Base-by-base conservation (phyloP, 2,329 filamentous ascomycete genomes). In the Zymoseptoria crescenta region DNA sequence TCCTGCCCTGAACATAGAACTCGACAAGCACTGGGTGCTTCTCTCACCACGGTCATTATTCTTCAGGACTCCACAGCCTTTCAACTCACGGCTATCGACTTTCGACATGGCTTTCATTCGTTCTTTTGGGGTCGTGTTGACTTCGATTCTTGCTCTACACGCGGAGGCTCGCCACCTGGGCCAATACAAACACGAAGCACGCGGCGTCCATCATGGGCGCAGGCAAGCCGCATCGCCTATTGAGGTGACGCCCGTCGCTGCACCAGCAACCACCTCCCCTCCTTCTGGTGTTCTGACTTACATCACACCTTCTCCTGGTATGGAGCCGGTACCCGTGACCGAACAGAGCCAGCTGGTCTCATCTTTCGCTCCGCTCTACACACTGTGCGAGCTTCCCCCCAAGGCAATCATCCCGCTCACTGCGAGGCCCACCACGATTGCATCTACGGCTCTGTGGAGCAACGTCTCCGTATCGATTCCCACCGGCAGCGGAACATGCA, bases 311-410 rank as follows among this genome's bases (percentile, higher is more conserved):
- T 78, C 75, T 9, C 75, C 75, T 2, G 73, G 73, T 55, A 76
- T 75, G n/a, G 65, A 69, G 16, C 72, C 74, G 0, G 65, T 78
- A 1, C 68, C 75, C 13, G 68, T 78, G 8, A 77, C 75, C 1
- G 59, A 69, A 28, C 73, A 77, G 60, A 77, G 75, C 64, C 76
- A 78, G 62, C 67, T 77, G 8, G 69, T 77, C 24, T 75, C 74
- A 8, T 75, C 75, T 0, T 78, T 72, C 60, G 67, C 76, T 8
- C 75, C 76, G 0, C 67, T 74, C 58, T 74, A 72, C 62, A 77
- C 76, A 3, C 73, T 75, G 49, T 79, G 76, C 64, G 71, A 74
- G 41, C 70, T 74, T 1, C 73, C 75, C 28, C 71, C 72, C 0
- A 59, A 74, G 16, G 73, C 67, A 7, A 67, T 74, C 48, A 65